Percentiles rank a stretch among this genome's conserved stretches.
Conservation (phyloP, 495 filamentous ascomycete species). For the Penicillium pulvis region DNA sequence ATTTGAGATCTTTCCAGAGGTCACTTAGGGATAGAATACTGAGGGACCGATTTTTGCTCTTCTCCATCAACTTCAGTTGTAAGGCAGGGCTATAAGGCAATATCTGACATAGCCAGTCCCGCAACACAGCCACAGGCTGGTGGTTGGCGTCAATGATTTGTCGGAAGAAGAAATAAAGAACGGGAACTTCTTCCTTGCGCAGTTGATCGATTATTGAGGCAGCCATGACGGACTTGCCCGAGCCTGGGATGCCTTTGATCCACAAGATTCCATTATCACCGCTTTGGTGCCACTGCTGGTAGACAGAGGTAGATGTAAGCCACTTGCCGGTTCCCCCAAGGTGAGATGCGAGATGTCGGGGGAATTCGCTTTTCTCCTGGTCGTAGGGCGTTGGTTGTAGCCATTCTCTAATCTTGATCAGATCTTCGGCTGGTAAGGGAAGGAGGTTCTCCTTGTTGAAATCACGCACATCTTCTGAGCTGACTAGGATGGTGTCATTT, state of each 20-base stretch:
- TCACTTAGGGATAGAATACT: slow-evolving; percentile 5
- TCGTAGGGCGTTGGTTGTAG: slow-evolving; percentile 20
- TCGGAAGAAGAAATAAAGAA: slow-evolving; percentile 11
- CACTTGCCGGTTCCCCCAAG: slow-evolving; percentile 13
- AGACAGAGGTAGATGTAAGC: slow-evolving; percentile 13
- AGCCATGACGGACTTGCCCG: slow-evolving; percentile 85
- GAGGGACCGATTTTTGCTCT: not conserved
- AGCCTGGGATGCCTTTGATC: slow-evolving; percentile 72
- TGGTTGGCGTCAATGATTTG: slow-evolving; percentile 8
- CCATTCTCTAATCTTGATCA: slow-evolving; percentile 13
- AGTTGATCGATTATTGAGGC: slow-evolving; percentile 42
- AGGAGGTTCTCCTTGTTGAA: not conserved
- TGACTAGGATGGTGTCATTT: not conserved
- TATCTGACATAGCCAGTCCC: slow-evolving; percentile 3
- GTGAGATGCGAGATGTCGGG: slow-evolving; percentile 9
- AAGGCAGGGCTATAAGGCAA: slow-evolving; percentile 4
- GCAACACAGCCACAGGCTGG: not conserved
- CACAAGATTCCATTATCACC: slow-evolving; percentile 11
- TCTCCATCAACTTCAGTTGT: not conserved
- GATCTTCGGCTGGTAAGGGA: not conserved
- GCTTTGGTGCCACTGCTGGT: slow-evolving; percentile 10
- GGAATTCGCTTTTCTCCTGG: slow-evolving; percentile 12
- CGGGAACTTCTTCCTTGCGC: not conserved
- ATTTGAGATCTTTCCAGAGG: slow-evolving; percentile 27
- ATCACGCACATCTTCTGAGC: not conserved